These are phyloP conservation scores for Xylaria intraflava DNA, from an alignment of 495 filamentous ascomycete species.

Conservation along the genomic window DNA sequence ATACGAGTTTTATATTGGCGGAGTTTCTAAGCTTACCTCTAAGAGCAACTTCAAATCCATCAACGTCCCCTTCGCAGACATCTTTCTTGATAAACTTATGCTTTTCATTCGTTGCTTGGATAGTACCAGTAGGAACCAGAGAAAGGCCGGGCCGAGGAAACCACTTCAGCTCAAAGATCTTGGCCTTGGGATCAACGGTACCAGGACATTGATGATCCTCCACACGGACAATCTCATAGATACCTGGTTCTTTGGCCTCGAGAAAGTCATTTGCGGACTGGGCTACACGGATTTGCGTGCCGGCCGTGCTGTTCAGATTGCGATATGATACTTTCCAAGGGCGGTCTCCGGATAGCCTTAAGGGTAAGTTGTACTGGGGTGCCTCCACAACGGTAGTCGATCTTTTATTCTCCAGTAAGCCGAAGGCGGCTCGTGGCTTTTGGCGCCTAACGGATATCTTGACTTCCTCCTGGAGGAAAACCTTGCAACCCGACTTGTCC, in stretches of 20 bases:
- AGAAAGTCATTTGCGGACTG: constrained; percentile 64
- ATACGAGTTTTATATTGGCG: background rate
- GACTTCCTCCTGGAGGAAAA: constrained; percentile 68
- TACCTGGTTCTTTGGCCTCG: constrained; percentile 56
- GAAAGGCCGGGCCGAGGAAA: constrained; percentile 69
- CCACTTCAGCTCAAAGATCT: constrained; percentile 74
- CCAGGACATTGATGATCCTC: constrained; percentile 75
- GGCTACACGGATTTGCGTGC: constrained; percentile 44
- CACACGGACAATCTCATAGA: constrained; percentile 71
- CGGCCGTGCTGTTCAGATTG: constrained; percentile 47
- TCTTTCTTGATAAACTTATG: constrained; percentile 60
- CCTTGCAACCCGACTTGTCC: constrained; percentile 79
- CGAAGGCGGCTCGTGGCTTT: constrained; percentile 77
- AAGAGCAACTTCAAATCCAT: constrained; percentile 73
- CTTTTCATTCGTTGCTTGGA: constrained; percentile 37
- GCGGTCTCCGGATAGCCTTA: constrained; percentile 73
- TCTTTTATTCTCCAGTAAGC: constrained; percentile 68
- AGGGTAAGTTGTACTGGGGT: constrained; percentile 62
- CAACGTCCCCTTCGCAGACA: constrained; percentile 91
- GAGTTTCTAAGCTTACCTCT: constrained; percentile 47
- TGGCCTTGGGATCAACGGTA: constrained; percentile 61
- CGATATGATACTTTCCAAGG: constrained; percentile 77
- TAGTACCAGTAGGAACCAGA: constrained; percentile 54
- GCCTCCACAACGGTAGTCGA: constrained; percentile 68
- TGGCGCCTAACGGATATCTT: constrained; percentile 83